Base-by-base conservation (phyloP, 768 basidiomycete genomes). In the Tricholoma bakamatsutake region DNA sequence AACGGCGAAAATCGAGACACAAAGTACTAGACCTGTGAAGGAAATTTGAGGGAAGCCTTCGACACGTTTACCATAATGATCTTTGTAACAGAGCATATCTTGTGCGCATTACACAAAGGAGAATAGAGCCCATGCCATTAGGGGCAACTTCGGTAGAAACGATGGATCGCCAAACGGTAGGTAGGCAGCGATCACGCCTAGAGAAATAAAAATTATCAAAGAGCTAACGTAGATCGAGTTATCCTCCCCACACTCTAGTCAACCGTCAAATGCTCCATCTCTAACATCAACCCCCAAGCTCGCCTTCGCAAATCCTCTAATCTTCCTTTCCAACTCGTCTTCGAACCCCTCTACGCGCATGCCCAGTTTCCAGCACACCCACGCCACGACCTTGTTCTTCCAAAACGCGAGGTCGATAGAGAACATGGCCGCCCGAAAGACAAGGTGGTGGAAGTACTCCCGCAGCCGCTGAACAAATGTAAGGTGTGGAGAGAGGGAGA, bases 251-350 rank as follows among this genome's bases (percentile, higher is more conserved):
- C n/a, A 18, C 28, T 17, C 39, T 17, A 40, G 34, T 65, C 64
- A 78, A 21, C 80, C 83, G 4, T 72, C 68, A 66, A 90, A 91
- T 3, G 74, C 80, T 21, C 68, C 73, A 8, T 79, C 73, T 2
- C 75, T 76, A 13, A 92, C 78, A 50, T 94, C 90, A 42, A 94
- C 76, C 2, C 93, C 93, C 54, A 94, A 77, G 57, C 83, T 87
- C 47, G 80, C 82, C 65, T 82, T 86, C n/a, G 91, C 90, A 69
- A 93, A 81, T 9, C 76, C 80, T 45, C 83, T 73, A 76, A 93
- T 83, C 28, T 82, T 80, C 60, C 75, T 74, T 77, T 96, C 90
- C 52, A 96, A 67, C 67, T 89, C 83, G 58, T 91, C 89, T 68
- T 96, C 93, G 62, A 93, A 91, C 17, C 80, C 84, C 71, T 66